A percentile compares a stretch with the other conserved stretches of the same genome.
phyloP scores from a whole-genome alignment of 345 rosid species.

The Syzygium jambos region DNA sequence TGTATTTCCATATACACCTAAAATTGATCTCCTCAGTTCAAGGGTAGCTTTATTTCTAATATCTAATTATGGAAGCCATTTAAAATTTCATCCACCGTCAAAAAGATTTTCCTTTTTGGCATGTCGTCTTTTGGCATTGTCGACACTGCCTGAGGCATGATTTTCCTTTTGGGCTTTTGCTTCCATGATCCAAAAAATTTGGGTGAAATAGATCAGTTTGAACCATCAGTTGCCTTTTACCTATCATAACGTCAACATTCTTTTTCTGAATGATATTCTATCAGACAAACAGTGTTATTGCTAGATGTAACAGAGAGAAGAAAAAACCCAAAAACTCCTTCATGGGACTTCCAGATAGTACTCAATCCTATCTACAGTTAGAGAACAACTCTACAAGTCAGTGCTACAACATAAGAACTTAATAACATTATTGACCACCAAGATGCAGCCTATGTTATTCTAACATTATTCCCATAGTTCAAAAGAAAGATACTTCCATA shows the following conservation, averaged over 20 bases:
- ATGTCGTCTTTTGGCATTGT: background rate
- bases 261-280: background rate
- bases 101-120: background rate
- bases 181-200: background rate
- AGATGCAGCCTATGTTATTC: background rate
- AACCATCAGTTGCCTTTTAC: background rate
- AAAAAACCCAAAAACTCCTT: background rate
- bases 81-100: background rate
- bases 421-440: background rate
- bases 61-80: background rate
- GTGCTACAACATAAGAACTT: background rate
- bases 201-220: background rate
- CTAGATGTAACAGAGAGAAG: background rate
- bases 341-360: background rate
- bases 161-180: background rate
- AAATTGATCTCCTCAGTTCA: background rate
- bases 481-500: background rate
- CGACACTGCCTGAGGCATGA: background rate
- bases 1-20: background rate
- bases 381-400: background rate
- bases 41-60: background rate
- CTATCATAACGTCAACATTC: background rate
- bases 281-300: background rate
- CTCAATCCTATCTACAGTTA: background rate
- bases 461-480: background rate